Base-by-base conservation (phyloP, 306 rosid genomes). In the Vicia villosa region DNA sequence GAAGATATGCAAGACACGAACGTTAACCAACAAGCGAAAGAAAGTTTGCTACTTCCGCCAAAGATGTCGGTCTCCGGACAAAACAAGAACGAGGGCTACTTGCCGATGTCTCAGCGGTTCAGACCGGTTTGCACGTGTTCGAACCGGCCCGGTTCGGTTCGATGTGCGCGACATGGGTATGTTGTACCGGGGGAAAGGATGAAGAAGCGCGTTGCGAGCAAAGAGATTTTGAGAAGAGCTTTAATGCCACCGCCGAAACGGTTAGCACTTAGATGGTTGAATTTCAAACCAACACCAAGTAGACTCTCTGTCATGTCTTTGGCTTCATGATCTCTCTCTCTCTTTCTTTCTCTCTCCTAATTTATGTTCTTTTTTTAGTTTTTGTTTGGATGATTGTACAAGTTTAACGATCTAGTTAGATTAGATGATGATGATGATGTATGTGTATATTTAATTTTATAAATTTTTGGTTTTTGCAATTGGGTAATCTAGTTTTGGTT, bases 201-300 rank as follows among this genome's bases (percentile, higher is more conserved):
- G 74, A 84, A 80, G 83, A 82, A 50, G 80, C 75, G 73, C 37
- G 51, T 75, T 22, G 88, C 83, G 1, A 87, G 89, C 21, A 86
- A 86, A 79, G 92, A 85, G 83, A 78, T 88, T 0, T 24, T 90
- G 69, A 82, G 88, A 83, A 94, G 96, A 59, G 98, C 98, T 1
- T 67, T 94, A 22, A 74, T 80, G 4, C 95, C 90, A 12, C 88
- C 91, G 1, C 82, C 73, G 3, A 83, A 85, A 36, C 78, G 83
- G 37, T 76, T 86, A 5, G 80, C 73, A 22, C 88, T 90, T 62
- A 81, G 98, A 66, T 94, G 96, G 89, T 76, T 77, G 82, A 90
- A 90, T 83, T 93, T 90, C 73, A 84, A 84, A 52, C 92, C 98
- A 10, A 85, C 87, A 24, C 98, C 97, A 0, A 93, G 98, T 72